phyloP scores from a whole-genome alignment of 1,284 basidiomycete genomes.

The Salmacisia buchloeana region DNA sequence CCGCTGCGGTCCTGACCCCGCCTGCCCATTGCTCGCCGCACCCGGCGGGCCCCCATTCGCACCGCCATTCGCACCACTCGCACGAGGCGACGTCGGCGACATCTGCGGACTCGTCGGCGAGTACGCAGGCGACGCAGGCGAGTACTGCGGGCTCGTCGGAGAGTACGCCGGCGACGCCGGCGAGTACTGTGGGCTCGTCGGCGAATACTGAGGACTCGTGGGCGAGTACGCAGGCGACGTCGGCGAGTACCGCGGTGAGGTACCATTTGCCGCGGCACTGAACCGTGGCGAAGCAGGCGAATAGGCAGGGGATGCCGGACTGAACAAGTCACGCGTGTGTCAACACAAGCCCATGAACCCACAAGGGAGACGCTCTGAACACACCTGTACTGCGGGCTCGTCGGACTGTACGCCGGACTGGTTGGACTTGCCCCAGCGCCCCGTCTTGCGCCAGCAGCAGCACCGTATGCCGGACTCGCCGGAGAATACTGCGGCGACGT shows the following conservation, averaged over 20 bases:
- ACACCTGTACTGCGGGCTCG: constrained; percentile 15
- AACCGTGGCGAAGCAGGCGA: constrained; percentile 11
- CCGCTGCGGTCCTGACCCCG: constrained; percentile 1
- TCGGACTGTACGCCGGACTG: constrained; percentile 7
- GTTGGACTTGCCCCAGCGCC: constrained; percentile 9
- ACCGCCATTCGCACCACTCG: background rate
- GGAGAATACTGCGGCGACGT: constrained; percentile 49
- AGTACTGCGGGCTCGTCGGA: constrained; percentile 19
- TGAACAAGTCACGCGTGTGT: background rate
- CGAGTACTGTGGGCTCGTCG: constrained; percentile 34
- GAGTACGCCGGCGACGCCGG: constrained; percentile 41
- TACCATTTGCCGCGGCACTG: too few species aligned
- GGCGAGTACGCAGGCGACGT: constrained; percentile 67
- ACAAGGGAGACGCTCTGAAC: background rate
- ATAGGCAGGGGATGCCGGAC: constrained; percentile 8
- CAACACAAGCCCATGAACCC: background rate
- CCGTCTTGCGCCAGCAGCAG: constrained; percentile 11
- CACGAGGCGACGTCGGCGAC: background rate
- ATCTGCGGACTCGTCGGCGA: background rate
- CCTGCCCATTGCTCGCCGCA: background rate
- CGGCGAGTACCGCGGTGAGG: constrained; percentile 20
- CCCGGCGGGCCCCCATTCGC: background rate
- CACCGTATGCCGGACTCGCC: constrained; percentile 33
- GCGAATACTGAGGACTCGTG: constrained; percentile 54
- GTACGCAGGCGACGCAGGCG: constrained; percentile 19